Base-by-base conservation (phyloP, 73 alveolate genomes). In the Blepharisma japonicum region DNA sequence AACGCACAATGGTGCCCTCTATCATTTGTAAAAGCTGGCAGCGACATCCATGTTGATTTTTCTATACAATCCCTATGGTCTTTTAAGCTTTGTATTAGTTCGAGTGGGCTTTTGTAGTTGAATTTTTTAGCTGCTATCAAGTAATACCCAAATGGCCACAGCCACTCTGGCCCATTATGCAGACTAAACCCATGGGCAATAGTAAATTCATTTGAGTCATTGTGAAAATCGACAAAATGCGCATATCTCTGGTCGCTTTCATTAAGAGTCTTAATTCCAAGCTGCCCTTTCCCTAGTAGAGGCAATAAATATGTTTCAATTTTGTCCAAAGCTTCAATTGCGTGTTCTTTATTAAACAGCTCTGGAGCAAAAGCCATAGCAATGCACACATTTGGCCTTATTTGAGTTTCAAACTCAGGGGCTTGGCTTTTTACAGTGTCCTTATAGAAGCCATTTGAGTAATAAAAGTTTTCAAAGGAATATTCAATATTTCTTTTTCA, bases 331-430 rank as follows among this genome's bases (percentile, higher is more conserved):
- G 91, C 91, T 50, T 76, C 55, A 45, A 79, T 56, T 0, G 98
- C 99, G 68, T 90, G 90, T 54, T 87, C 85, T 68, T 77, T 81
- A 48, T 81, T 71, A 71, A 96, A 96, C 53, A 96, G 77, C 79
- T 95, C 99, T 6, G 99, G 98, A 27, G 98, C 97, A 23, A 89
- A 88, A 7, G 97, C 96, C 86, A 96, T 89, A 6, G 99, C 98
- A 0, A 96, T 84, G 71, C 87, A 78, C 11, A 92, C 86, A 85
- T 96, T 96, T 49, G 96, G 92, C 71, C 99, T 86, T 49, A 94
- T 85, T 78, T 96, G 94, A 54, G 92, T 90, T 74, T 90, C 97
- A 55, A 90, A 86, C 79, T 96, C 84, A 25, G 70, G 90, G 45
- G 87, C 88, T 27, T 89, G 72, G 55, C 96, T 87, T 70, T 82